Conservation (phyloP, 176 grass and related monocot species). For the Guadua angustifolia region DNA sequence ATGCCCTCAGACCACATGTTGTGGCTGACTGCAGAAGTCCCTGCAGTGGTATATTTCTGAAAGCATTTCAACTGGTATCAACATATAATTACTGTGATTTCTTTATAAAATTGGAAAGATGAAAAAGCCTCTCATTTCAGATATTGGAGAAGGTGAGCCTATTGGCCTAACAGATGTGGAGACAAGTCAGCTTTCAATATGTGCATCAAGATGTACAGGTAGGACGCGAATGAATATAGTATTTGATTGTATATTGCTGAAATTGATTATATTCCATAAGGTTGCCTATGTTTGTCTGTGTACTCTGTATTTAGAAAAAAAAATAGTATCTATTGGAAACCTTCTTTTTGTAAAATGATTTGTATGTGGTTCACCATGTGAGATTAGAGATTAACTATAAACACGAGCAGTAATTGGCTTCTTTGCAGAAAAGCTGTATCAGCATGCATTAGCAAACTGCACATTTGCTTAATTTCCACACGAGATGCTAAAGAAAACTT, state of each 20-base stretch:
- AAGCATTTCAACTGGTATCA: constrained; percentile 32
- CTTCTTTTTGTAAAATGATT: constrained; percentile 22
- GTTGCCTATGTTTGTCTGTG: constrained; percentile 19
- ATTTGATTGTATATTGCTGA: constrained; percentile 15
- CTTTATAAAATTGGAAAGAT: constrained; percentile 42
- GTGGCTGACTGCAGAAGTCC: constrained; percentile 17
- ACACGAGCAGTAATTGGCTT: not conserved
- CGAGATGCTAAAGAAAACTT: constrained; percentile 18
- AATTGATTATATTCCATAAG: constrained; percentile 29
- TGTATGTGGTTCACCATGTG: constrained; percentile 17
- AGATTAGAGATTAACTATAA: constrained; percentile 4
- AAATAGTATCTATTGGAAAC: not conserved
- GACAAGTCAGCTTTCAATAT: constrained; percentile 42
- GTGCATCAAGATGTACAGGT: constrained; percentile 46
- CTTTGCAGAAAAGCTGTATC: constrained; percentile 1
- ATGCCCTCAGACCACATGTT: constrained; percentile 23
- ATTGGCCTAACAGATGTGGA: constrained; percentile 34
- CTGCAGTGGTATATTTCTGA: constrained; percentile 41
- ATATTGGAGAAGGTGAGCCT: constrained; percentile 37
- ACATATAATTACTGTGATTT: constrained; percentile 16
- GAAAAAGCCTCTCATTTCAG: constrained; percentile 44
- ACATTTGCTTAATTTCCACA: constrained; percentile 33
- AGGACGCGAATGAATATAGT: not conserved
- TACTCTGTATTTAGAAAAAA: not conserved
- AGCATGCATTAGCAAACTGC: constrained; percentile 25